Evolutionary conservation across 805 yeast genomes (phyloP).

Genomic region (Myxozyma geophila): DNA sequence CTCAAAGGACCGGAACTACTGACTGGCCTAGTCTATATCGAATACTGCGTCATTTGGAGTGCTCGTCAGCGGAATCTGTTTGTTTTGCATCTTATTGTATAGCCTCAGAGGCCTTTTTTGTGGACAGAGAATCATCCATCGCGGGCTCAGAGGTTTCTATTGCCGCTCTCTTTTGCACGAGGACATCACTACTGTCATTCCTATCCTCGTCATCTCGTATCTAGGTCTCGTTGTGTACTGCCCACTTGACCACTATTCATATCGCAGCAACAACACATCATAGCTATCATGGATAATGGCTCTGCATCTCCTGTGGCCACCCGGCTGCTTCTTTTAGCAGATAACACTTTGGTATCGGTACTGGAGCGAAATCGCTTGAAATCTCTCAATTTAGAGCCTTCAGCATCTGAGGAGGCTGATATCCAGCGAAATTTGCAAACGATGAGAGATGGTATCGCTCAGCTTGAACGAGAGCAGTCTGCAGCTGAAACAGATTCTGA

Average conservation of each 20-base stretch:
- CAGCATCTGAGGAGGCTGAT: constrained; percentile 42
- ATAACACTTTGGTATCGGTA: constrained; percentile 42
- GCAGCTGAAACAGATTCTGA: constrained; percentile 21
- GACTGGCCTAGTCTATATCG: background rate
- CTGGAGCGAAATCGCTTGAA: constrained; percentile 43
- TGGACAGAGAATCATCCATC: too few relatives aligned
- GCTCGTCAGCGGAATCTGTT: too few relatives aligned
- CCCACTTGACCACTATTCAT: too few relatives aligned
- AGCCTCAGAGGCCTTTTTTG: too few relatives aligned
- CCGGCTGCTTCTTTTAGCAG: constrained; percentile 39
- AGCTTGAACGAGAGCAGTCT: constrained; percentile 38
- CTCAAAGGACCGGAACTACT: too few relatives aligned
- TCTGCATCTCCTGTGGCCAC: constrained; percentile 14
- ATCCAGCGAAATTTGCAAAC: constrained; percentile 39
- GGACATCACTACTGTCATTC: too few relatives aligned
- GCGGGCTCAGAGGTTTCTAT: too few relatives aligned
- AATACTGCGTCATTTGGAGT: background rate
- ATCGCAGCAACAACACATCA: background rate
- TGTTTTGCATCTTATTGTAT: too few relatives aligned
- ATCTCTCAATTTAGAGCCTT: constrained; percentile 40
- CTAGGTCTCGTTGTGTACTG: too few relatives aligned
- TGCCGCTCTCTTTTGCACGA: too few relatives aligned
- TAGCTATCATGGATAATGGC: background rate
- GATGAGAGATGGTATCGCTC: constrained; percentile 39
- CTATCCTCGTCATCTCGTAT: too few relatives aligned